Evolutionary conservation across 768 basidiomycete genomes (phyloP).

Genomic region (Leccinum obscurum): DNA sequence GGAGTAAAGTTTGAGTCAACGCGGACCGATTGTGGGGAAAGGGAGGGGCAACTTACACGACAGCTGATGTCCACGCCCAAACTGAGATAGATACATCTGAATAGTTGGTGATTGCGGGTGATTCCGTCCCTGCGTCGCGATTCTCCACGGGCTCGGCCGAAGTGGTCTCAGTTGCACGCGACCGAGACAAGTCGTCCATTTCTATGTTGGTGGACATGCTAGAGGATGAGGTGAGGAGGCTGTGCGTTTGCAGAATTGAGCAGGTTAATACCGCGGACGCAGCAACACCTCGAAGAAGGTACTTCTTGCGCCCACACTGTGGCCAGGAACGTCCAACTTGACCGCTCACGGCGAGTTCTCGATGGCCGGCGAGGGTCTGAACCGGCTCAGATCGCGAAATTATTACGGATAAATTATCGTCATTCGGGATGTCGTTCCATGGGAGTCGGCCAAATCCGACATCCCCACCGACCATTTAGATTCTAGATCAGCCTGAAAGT

Average conservation of each 20-base stretch:
- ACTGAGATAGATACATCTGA: conserved; percentile 30
- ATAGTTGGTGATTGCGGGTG: not conserved
- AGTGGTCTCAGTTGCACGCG: conserved; percentile 1
- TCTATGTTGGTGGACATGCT: conserved; percentile 39
- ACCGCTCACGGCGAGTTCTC: not conserved
- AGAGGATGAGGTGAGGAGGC: not conserved
- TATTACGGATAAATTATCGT: not conserved
- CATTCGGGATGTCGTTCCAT: not conserved
- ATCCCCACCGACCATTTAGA: not conserved
- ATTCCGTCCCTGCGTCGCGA: conserved; percentile 1
- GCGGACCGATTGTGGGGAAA: not conserved
- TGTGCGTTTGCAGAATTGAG: not conserved
- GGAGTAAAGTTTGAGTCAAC: conserved; percentile 2
- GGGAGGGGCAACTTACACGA: conserved; percentile 20
- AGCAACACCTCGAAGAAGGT: not conserved
- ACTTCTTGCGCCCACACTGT: not conserved
- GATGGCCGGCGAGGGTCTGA: not conserved
- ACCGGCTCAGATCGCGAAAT: not conserved
- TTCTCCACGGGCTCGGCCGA: conserved; percentile 15
- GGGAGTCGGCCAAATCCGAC: not conserved
- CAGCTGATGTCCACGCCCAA: conserved; percentile 42
- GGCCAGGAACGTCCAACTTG: not conserved
- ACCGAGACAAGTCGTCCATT: conserved; percentile 39
- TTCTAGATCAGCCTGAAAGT: not conserved
- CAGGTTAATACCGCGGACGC: not conserved